Base-by-base conservation (phyloP, 192 early-diverging fungal species). In the Coemansia sp. region DNA sequence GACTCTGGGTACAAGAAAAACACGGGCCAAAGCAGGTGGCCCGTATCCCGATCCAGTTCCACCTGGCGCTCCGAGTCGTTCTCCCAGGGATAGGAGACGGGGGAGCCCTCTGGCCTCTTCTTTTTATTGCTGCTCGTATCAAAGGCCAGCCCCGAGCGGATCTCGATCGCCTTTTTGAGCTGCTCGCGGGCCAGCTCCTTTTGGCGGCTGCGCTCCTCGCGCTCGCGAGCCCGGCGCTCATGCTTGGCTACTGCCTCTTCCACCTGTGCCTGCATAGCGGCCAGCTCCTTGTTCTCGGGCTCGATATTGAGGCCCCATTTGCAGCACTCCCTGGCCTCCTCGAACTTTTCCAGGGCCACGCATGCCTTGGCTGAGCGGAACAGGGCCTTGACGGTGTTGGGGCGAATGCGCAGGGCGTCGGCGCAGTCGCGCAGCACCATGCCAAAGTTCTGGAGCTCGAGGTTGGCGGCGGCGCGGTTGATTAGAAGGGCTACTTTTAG, bases 1-100 rank as follows among this genome's bases (percentile, higher is more conserved):
- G 90, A 79, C 77, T 99, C 95, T 23, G 97, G 97, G 71, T 99
- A 99, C 70, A 97, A 74, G 60, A 99, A 94, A 33, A 93, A 81
- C 5, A 94, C 93, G 0, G 97, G 97, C 84, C 90, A 90, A 8
- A 86, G 79, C 13, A 99, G 68, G 20, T 81, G 84, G 20, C 86
- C 84, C 0, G 85, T 85, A 18, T 74, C 63, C 16, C 66, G 59
- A 57, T 89, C 85, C 48, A 93, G 69, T 42, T 84, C 61, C 20
- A 91, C 79, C 65, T 82, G 82, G 70, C 89, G 75, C 51, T 71
- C 72, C 5, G 65, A 71, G 37, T 70, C 60, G 56, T 63, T 72
- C 39, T 84, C 75, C 83, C 83, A 84, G 13, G 67, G 59, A 16
- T 66, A 56, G 37, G 24, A 2, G n/a, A 60, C 56, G 4, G 18